Evolutionary conservation across 306 rosid genomes (phyloP).

Genomic region (Glycine latifolia): DNA sequence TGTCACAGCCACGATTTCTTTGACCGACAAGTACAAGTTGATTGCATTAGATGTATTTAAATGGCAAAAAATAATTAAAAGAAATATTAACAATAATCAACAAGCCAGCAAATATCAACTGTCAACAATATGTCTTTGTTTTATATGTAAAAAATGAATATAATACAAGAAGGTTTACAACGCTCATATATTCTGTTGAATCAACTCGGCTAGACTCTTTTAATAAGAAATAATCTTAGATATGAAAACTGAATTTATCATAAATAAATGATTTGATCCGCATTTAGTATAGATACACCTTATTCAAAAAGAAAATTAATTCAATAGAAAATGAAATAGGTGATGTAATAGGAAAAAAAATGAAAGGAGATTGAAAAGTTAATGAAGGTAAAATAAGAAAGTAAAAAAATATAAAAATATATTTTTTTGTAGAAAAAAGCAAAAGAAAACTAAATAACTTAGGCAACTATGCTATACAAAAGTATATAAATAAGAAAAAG

Average conservation of each 20-base stretch:
- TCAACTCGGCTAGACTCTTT: accelerated
- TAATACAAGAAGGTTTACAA: too few relatives aligned
- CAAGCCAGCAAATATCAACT: not conserved
- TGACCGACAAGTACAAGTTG: conserved; percentile 15
- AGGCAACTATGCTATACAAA: too few relatives aligned
- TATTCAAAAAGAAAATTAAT: not conserved
- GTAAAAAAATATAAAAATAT: too few relatives aligned
- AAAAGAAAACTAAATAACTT: too few relatives aligned
- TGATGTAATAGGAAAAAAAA: not conserved
- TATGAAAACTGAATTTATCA: not conserved
- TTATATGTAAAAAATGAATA: too few relatives aligned
- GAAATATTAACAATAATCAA: not conserved
- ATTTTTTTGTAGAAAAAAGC: too few relatives aligned
- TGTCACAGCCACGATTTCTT: conserved; percentile 2
- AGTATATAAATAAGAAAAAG: not conserved
- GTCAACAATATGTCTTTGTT: not conserved
- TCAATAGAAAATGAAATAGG: too few relatives aligned
- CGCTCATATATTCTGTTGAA: too few relatives aligned
- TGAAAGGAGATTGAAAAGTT: too few relatives aligned
- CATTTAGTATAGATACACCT: too few relatives aligned
- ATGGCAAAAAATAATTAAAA: conserved; percentile 5
- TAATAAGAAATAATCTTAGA: too few relatives aligned
- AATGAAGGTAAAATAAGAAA: too few relatives aligned
- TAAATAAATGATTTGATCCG: not conserved
- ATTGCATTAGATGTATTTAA: not conserved